Base-by-base conservation (phyloP, 331 rosid species). In the Saraca asoca region DNA sequence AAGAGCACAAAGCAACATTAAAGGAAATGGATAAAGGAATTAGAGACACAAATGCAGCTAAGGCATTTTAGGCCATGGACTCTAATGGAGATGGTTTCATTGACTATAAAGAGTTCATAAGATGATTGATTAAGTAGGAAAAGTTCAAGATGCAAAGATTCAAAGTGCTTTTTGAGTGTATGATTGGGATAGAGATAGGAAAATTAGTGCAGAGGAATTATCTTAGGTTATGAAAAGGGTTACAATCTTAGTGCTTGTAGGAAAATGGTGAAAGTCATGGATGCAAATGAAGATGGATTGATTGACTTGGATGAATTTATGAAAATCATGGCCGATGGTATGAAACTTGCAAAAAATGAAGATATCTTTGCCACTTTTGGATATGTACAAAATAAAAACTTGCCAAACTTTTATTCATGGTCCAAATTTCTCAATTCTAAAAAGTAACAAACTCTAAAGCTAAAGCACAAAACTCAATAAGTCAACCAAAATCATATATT, bases 151-250 rank as follows among this genome's bases (percentile, higher is more conserved):
- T 6, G 50, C 56, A 0, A 91, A 90, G 43, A 62, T 90, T 12
- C 64, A 81, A 39, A 83, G 80, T n/a, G 91, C 96, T 0, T 91
- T 91, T 58, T 75, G 82, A 65, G 72, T 81, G 13, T 91, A 81
- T 14, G 97, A 91, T 82, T 52, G 82, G 71, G 78, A 91, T n/a
- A 87, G 95, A 14, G 85, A 91, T 71, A 95, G 97, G 38, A 84
- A 80, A 63, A 91, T 91, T 35, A 88, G 88, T 51, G 95, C 95
- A 11, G 83, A 86, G 72, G 97, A 91, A 43, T 52, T 86, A 66
- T 83, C 73, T 0, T 72, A 67, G 33, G 81, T 88, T 68, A 73
- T 91, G n/a, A 85, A 76, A 43, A 78, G 71, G 20, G 71, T 31
- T 76, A 80, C 69, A 86, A 77, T 72, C 64, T 84, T 8, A 68